phyloP scores from a whole-genome alignment of 306 rosid genomes.

The Quercus wislizeni region DNA sequence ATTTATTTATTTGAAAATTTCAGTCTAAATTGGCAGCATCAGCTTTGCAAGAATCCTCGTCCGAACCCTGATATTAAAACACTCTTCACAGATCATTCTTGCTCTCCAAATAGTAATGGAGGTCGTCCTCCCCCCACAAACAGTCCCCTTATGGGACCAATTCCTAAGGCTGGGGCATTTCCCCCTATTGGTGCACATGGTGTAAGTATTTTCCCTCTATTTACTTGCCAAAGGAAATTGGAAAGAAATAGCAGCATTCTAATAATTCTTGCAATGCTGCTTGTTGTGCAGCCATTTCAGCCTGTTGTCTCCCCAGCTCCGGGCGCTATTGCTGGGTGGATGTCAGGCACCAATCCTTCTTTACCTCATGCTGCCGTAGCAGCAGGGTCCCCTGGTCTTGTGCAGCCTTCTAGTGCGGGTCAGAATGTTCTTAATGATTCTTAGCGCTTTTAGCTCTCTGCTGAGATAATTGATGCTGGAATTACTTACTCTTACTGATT shows the following conservation, averaged over 20 bases:
- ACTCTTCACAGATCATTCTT: constrained; percentile 46
- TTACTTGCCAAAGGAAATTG: not conserved
- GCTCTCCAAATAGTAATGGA: constrained; percentile 38
- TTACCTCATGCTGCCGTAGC: constrained; percentile 39
- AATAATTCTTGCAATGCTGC: not conserved
- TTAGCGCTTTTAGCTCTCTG: not conserved
- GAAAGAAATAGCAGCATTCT: not conserved
- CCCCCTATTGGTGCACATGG: constrained; percentile 48
- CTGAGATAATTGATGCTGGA: not conserved
- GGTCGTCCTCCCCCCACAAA: constrained; percentile 48
- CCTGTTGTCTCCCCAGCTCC: constrained; percentile 48
- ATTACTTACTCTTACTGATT: not conserved
- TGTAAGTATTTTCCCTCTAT: constrained; percentile 27
- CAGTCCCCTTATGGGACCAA: constrained; percentile 39
- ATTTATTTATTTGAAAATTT: constrained; percentile 6
- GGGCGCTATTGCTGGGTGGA: constrained; percentile 46
- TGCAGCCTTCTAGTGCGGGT: constrained; percentile 47
- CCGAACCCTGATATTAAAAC: constrained; percentile 51
- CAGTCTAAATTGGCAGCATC: constrained; percentile 53
- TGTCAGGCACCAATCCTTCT: constrained; percentile 36
- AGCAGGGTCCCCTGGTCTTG: constrained; percentile 34
- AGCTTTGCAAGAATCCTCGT: constrained; percentile 51
- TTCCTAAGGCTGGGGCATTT: constrained; percentile 46
- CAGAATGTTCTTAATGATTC: not conserved
- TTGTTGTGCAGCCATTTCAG: constrained; percentile 39